Evolutionary conservation across 805 yeast genomes (phyloP), one percentile per base, ranked within the genome.

Genomic region (Kuraishia borneana): DNA sequence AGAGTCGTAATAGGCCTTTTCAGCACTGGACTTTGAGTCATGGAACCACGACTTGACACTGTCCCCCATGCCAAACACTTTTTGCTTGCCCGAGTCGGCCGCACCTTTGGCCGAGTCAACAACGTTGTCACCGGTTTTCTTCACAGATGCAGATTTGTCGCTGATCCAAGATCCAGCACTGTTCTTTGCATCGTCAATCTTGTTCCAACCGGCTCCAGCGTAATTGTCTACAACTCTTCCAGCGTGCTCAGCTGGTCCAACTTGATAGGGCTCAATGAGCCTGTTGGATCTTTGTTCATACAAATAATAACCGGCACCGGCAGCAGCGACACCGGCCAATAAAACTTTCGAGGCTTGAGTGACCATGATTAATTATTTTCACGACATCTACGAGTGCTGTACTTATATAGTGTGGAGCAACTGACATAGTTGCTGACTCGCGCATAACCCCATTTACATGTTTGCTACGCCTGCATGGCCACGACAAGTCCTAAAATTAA

Each of bases 1-100:
- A 1, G 61, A 58, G 10, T 42, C 41, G 14, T 44, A 46, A 30
- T 54, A 56, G 2, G 50, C 38, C 2, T 40, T 31, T 32, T 47
- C 51, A 6, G 44, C 39, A 9, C 30, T n/a, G 5, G 26, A 22
- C 12, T 33, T 31, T 5, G 39, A 27, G 6, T 21, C 26, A 8
- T n/a, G 17, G 25, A 37, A 50, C 48, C 37, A 43, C 22, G 29
- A 42, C 47, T 35, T 30, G 21, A 27, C 23, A n/a, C 31, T 6
- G 6, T 20, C 21, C 7, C 21, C 21, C 8, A 28, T n/a, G 3
- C 19, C 26, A 14, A 22, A 23, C 6, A 30, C 30, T 5, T 18
- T 21, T 7, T 22, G 22, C 13, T 18, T 20, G 5, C 26, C 35
- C 3, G 30, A 13, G 18, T 26, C 35, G n/a, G 18, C 22, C 13